Conservation (phyloP, 2,329 filamentous ascomycete genomes). For the Aspergillaceae sp. region DNA sequence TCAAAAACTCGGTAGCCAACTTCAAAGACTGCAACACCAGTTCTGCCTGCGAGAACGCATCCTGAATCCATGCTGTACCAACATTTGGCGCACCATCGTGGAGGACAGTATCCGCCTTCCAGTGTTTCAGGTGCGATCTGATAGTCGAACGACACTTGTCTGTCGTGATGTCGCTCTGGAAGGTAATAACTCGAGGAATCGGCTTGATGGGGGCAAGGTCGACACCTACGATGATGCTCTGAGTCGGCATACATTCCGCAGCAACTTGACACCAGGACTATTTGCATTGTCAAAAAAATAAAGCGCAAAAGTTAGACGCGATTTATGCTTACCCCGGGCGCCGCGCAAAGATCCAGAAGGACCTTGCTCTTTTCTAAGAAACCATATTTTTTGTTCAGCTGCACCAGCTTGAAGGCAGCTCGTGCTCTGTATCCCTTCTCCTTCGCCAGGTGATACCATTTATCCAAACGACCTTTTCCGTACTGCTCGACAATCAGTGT, state of each 20-base stretch:
- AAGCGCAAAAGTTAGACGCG: not conserved
- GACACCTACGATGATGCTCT: conserved; percentile 86
- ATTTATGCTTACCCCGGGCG: conserved; percentile 63
- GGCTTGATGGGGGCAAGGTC: conserved; percentile 93
- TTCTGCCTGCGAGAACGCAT: conserved; percentile 96
- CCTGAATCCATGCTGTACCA: conserved; percentile 94
- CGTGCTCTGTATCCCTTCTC: conserved; percentile 95
- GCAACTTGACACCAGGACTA: conserved; percentile 95
- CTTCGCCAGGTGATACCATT: conserved; percentile 98
- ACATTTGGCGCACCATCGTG: conserved; percentile 98
- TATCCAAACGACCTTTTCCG: conserved; percentile 95
- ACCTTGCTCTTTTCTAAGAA: conserved; percentile 97
- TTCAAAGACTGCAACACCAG: conserved; percentile 84
- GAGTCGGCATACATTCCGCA: conserved; percentile 84
- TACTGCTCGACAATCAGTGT: conserved; percentile 45
- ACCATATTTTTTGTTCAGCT: conserved; percentile 98
- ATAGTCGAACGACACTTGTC: conserved; percentile 92
- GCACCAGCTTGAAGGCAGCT: conserved; percentile 95
- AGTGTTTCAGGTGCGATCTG: conserved; percentile 80
- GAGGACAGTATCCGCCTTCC: conserved; percentile 91
- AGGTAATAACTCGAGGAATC: conserved; percentile 86
- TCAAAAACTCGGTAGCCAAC: conserved; percentile 85
- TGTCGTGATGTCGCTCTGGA: conserved; percentile 96
- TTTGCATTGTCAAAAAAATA: conserved; percentile 12
- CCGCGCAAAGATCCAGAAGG: conserved; percentile 92